Conservation (phyloP, 371 early-diverging fungal species). For the Coemansia sp. region DNA sequence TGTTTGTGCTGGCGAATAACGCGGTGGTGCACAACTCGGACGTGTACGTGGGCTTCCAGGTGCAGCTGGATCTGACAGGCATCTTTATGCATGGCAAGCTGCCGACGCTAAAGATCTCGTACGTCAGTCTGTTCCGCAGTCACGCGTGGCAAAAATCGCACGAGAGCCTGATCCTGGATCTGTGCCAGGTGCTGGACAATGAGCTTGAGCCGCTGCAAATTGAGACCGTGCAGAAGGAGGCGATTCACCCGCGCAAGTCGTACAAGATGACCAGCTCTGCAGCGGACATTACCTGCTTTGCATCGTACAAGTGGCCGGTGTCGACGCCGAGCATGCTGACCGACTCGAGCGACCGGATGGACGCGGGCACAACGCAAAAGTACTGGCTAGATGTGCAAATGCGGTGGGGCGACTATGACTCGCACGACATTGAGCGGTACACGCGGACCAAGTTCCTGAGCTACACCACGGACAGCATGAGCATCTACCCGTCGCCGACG, state of each 20-base stretch:
- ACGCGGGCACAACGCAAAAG: slow-evolving; percentile 93
- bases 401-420: slow-evolving; percentile 99
- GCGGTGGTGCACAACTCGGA: slow-evolving; percentile 61
- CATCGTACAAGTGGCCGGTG: slow-evolving; percentile 97
- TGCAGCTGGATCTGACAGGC: slow-evolving; percentile 97
- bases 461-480: slow-evolving; percentile 97
- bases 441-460: slow-evolving; percentile 97
- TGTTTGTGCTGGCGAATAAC: slow-evolving; percentile 30
- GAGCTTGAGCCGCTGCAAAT: slow-evolving; percentile 97
- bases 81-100: slow-evolving; percentile 99
- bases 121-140: slow-evolving; percentile 98
- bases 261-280: slow-evolving; percentile 94
- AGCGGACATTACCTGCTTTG: slow-evolving; percentile 94
- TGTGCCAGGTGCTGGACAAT: slow-evolving; percentile 96
- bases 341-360: slow-evolving; percentile 81
- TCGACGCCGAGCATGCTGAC: slow-evolving; percentile 90
- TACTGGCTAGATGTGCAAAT: slow-evolving; percentile 98
- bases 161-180: slow-evolving; percentile 92
- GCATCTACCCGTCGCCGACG: slow-evolving; percentile 96
- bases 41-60: slow-evolving; percentile 99
- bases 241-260: slow-evolving; percentile 97
- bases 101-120: slow-evolving; percentile 97
- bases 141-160: slow-evolving; percentile 99
- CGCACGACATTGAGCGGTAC: slow-evolving; percentile 97
- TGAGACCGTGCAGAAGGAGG: slow-evolving; percentile 98